Evolutionary conservation across 148 eudicot species (phyloP), one percentile per base, ranked within the genome.

Genomic region (Amaranthus hypochondriacus): DNA sequence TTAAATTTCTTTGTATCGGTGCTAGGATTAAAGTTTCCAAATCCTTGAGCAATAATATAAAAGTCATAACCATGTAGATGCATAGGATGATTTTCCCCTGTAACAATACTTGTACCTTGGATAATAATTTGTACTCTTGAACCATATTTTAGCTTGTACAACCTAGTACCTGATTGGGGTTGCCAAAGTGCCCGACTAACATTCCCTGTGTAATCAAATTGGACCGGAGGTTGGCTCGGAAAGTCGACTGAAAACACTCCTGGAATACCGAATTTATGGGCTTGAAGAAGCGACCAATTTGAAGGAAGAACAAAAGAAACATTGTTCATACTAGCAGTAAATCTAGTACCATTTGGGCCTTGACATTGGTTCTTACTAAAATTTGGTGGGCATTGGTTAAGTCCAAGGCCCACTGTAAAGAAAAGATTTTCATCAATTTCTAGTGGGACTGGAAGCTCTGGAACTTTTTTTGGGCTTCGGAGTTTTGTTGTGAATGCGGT

Each of bases 41-140:
- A 88, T 3, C 98, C 98, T 72, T 82, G 79, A 10, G 92, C 99
- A 43, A 95, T 5, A 13, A 92, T 87, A 76, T 79, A 95, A 83
- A 95, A 95, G 75, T 95, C 96, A 50, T 95, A 95, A 39, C 99
- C 99, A 64, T 95, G 97, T 21, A 95, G 87, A 78, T 95, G 99
- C 72, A 95, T 90, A 0, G 99, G 98, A 73, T 95, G 99, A 58
- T 95, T 88, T 82, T 95, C 99, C 9, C 85, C 88, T 6, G 90
- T 80, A 52, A 92, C 81, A 10, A 95, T 92, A 62, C 82, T 87
- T 5, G 97, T 92, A 47, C 92, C 97, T 77, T 95, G 99, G 54
- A 95, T 56, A 13, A 95, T 92, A 4, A 95, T 4, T 70, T 95
- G 97, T 13, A 95, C 99, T 46, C 76, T 83, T 0, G 97, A 79